Percentiles rank a stretch among this genome's conserved stretches.
Conservation (phyloP, 805 yeast genomes). For the Kluyveromyces wickerhamii region DNA sequence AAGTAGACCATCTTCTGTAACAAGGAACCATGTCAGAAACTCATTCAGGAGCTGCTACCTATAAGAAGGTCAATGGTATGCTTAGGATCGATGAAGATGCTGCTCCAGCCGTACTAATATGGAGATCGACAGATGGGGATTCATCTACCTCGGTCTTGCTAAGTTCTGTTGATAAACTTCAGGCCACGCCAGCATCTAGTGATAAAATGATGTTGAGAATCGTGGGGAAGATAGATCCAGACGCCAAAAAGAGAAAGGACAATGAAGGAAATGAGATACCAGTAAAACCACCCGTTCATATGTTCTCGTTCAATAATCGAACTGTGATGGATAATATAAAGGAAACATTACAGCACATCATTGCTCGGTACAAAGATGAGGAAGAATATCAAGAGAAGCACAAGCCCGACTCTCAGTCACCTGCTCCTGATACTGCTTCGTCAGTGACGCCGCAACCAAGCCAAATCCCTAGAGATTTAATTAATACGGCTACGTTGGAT, state of each 20-base stretch:
- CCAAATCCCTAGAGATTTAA: conserved; percentile 24
- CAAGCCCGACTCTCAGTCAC: conserved; percentile 15
- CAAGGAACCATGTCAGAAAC: conserved; percentile 12
- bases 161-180: conserved; percentile 41
- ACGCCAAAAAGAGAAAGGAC: conserved; percentile 22
- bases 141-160: conserved; percentile 34
- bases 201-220: conserved; percentile 62
- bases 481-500: conserved; percentile 33
- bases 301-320: conserved; percentile 62
- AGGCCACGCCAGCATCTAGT: conserved; percentile 60
- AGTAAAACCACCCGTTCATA: conserved; percentile 25
- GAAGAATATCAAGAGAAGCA: conserved; percentile 34
- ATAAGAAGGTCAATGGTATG: conserved; percentile 49
- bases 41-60: conserved; percentile 45
- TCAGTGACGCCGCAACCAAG: conserved; percentile 11
- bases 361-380: conserved; percentile 56
- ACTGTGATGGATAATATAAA: conserved; percentile 71
- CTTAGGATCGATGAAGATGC: conserved; percentile 48
- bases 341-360: conserved; percentile 55
- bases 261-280: conserved; percentile 23
- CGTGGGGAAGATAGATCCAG: conserved; percentile 35
- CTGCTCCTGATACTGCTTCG: conserved; percentile 4
- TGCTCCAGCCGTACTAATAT: conserved; percentile 45
- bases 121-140: conserved; percentile 51
- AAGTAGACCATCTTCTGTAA: too few species aligned